Base-by-base conservation (phyloP, 1,284 basidiomycete species). In the Sporisorium exsertum region DNA sequence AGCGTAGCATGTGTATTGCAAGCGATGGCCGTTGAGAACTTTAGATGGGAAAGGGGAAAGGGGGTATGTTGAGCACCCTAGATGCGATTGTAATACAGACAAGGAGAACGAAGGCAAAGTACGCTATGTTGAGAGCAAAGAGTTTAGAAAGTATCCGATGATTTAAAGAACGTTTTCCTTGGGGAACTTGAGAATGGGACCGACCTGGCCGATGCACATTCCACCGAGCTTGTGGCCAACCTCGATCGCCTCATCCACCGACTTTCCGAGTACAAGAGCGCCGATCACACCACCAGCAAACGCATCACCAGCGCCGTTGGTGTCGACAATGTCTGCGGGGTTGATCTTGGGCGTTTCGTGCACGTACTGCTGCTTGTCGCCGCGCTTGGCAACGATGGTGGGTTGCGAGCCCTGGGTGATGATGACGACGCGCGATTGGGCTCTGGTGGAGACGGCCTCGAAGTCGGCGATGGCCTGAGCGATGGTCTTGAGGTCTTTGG, bases 301-400 rank as follows among this genome's bases (percentile, higher is more conserved):
- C 57, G 94, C 95, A 86, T 99, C 97, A 58, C 97, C 97, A n/a
- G 97, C 97, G 58, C 94, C 97, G 87, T 99, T 99, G 64, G 97
- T 99, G 87, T 99, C 97, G 66, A 97, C 91, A 81, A 99, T 85
- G 59, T 85, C 73, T 49, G 73, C 63, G 6, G 82, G 71, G 64
- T 78, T 65, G 49, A 86, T 79, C 86, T 88, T 88, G 86, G 83
- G 87, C 84, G 87, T 88, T 85, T 58, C 78, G 86, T 87, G 87
- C 12, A 86, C 65, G 56, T 80, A 80, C 26, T 90, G 88, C 3
- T 90, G 88, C 15, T 90, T 88, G 15, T 72, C 63, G 45, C 87
- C 88, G 32, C 90, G 88, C 20, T 89, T 89, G 42, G 94, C 94
- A 63, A 96, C 88, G 62, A 94, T 87, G 49, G 96, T 98, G 64